Base-by-base conservation (phyloP, 2,329 filamentous ascomycete species). In the Paecilomyces sp. region DNA sequence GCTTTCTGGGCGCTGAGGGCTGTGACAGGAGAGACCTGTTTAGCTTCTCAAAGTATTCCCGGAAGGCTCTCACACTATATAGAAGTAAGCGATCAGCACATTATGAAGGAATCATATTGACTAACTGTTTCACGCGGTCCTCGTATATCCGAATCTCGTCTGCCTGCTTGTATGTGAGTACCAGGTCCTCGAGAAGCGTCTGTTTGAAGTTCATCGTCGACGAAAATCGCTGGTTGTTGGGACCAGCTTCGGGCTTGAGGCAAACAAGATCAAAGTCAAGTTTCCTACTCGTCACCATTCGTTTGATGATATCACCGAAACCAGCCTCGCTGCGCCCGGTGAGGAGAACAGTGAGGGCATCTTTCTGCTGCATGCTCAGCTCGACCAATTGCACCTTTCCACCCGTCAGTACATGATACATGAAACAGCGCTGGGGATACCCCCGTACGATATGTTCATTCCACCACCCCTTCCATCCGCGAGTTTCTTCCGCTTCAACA, bases 171-270 rank as follows among this genome's bases (percentile, higher is more conserved):
- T 97, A 97, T 30, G 93, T 97, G 75, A 91, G 87, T 77, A 97
- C 85, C 58, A 97, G 78, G 25, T 89, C 84, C 63, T 85, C 83
- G 30, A 99, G 83, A 67, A 97, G 91, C 47, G 85, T 80, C 71
- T 96, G 90, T 79, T 99, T 99, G 82, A 96, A 99, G 28, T 85
- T 79, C 87, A 97, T 94, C 2, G 94, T 99, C 68, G 82, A 91
- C 57, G 79, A 73, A 71, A 97, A 95, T 22, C 82, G 83, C 74
- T 96, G 87, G 65, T 88, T 89, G 60, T 85, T 86, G 1, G 93
- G 94, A 5, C 91, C 89, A 61, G 89, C 88, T 60, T 85, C 83
- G 1, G 94, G 94, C 77, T 97, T 97, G 61, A 99, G 81, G 56
- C 88, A 88, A 55, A 96, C 80, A 79, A 97, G 85, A 74, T 97